Evolutionary conservation across 2,329 filamentous ascomycete species (phyloP), one percentile per base, ranked within the genome.

Genomic region (Colletotrichum simmondsii): DNA sequence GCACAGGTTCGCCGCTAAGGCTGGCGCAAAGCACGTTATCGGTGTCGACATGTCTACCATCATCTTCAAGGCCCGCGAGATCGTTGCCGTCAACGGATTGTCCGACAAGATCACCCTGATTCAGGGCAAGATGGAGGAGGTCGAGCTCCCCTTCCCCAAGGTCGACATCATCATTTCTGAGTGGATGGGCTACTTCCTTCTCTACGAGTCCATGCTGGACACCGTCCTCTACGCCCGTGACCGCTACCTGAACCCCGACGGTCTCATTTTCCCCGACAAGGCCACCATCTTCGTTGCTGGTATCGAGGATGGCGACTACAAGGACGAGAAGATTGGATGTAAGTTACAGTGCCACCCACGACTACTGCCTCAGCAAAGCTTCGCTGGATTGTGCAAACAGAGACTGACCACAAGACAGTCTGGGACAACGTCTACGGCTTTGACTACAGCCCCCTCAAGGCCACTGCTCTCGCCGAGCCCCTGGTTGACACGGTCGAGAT

Each of bases 271-370:
- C 90, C 97, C 97, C 24, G 97, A 99, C 87, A 98, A 98, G 90
- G 97, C 97, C 65, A 98, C 95, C 79, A 98, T 99, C 83, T 98
- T 95, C 85, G 92, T 97, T 83, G 97, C 95, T 72, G 97, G 94
- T 80, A 99, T 99, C 75, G 97, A 99, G 87, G 97, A 99, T 81
- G 97, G 97, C 76, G 97, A 99, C 75, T 99, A 99, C 91, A 98
- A 98, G 89, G 96, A 98, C 76, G 97, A 99, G 88, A 99, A 99
- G 90, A 99, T 99, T 80, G 96, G 95, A 85, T 99, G 96, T 98
- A 84, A 87, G 95, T 85, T 53, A 10, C n/a, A 37, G 6, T 26
- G 11, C 30, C 42, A 8, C 12, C 24, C n/a, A n/a, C 12, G 8
- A 26, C 19, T 24, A n/a, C 24, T n/a, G 4, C 12, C 16, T 12